Conservation (phyloP, 345 rosid species). For the Populus davidiana region DNA sequence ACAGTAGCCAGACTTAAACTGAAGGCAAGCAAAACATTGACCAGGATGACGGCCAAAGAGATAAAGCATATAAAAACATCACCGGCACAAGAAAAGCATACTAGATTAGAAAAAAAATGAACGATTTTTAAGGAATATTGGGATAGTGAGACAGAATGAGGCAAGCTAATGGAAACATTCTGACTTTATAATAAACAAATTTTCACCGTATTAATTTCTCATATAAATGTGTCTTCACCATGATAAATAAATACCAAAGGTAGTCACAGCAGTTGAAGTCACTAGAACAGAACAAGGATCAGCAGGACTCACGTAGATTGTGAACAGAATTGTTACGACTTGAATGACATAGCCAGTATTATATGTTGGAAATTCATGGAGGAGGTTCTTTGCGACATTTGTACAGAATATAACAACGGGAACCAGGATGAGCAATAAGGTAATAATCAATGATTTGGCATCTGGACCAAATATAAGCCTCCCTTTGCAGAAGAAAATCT, state of each 20-base stretch:
- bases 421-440: slow-evolving; percentile 43
- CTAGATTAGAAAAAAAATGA: not conserved
- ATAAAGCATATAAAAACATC: not conserved
- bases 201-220: not conserved
- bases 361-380: slow-evolving; percentile 26
- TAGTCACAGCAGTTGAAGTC: not conserved
- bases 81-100: not conserved
- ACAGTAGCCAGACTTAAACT: not conserved
- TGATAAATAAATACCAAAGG: not conserved
- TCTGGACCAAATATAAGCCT: slow-evolving; percentile 56
- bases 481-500: slow-evolving; percentile 46
- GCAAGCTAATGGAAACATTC: not conserved
- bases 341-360: slow-evolving; percentile 38
- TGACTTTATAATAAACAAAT: not conserved
- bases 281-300: not conserved
- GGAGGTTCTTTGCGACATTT: slow-evolving; percentile 40
- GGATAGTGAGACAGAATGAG: not conserved
- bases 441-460: slow-evolving; percentile 42
- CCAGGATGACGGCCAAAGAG: not conserved
- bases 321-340: slow-evolving; percentile 36
- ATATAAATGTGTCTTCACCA: not conserved
- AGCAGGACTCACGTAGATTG: slow-evolving; percentile 46
- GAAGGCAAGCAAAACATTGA: not conserved
- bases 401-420: slow-evolving; percentile 48
- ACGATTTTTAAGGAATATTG: not conserved